These are phyloP conservation scores for Datura wrightii DNA, from an alignment of 257 asterid species.

Conservation along the genomic window DNA sequence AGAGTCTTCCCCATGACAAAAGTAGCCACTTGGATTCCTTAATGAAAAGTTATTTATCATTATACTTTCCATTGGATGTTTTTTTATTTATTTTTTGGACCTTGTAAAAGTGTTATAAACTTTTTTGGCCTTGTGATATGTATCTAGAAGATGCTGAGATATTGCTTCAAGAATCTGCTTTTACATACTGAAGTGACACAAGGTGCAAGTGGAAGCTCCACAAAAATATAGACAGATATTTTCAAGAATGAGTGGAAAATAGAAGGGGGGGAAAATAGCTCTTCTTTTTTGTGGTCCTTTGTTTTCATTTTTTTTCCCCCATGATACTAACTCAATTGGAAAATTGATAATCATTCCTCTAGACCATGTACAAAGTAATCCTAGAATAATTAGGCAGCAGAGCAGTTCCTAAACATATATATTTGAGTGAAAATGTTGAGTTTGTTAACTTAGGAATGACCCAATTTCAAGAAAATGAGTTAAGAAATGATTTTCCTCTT, in stretches of 20 bases:
- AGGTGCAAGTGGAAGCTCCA: slow-evolving; percentile 32
- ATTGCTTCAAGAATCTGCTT: slow-evolving; percentile 60
- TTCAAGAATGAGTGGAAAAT: slow-evolving; percentile 15
- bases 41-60: slow-evolving; percentile 68
- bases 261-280: not conserved
- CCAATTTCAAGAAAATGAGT: not conserved
- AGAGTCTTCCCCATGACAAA: slow-evolving; percentile 72
- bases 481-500: not conserved
- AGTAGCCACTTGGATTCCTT: slow-evolving; percentile 57
- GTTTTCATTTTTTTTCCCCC: not conserved
- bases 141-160: slow-evolving; percentile 45
- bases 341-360: not conserved
- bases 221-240: slow-evolving; percentile 20
- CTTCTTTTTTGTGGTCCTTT: slow-evolving; percentile 36
- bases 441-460: not conserved
- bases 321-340: slow-evolving; percentile 12
- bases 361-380: not conserved
- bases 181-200: slow-evolving; percentile 50
- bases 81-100: slow-evolving; percentile 29
- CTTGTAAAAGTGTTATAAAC: slow-evolving; percentile 45
- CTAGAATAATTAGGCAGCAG: not conserved
- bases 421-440: not conserved
- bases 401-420: not conserved
- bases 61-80: slow-evolving; percentile 55
- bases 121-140: slow-evolving; percentile 43